Base-by-base conservation (phyloP, 352 stramenopile genomes). In the Thraustotheca clavata region DNA sequence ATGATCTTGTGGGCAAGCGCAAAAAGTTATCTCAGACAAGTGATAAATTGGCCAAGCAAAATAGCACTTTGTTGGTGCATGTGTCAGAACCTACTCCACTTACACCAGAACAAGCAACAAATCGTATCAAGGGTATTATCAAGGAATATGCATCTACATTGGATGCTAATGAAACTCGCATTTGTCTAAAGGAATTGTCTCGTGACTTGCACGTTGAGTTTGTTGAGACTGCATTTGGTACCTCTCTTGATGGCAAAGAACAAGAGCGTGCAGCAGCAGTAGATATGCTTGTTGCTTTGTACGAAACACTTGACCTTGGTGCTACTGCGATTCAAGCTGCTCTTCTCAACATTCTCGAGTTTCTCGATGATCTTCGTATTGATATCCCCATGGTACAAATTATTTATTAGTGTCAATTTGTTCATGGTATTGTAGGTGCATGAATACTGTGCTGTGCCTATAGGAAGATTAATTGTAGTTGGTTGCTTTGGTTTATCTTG, bases 401-500 rank as follows among this genome's bases (percentile, higher is more conserved):
- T 50, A 22, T 50, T 14, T 22, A 50, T 6, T 22, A 14, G 14
- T 29, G 43, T 14, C 7, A 29, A 6, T 6, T 6, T 6, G 12
- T 29, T 6, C 14, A 29, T 12, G 6, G 43, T 2, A 9, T 2
- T 31, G 43, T 52, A 52, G 43, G 43, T 52, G n/a, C 82, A 93
- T 41, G 73, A 91, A 69, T 92, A 92, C 69, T 85, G 73, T 27
- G 86, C 75, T 5, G 49, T 88, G 24, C 62, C 93, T 32, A 77
- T 95, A 48, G 86, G 83, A 12, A 75, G 81, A 7, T 72, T 95
- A 47, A 86, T 95, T 43, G 72, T 74, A 29, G 77, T 73, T 0
- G 86, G 86, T 20, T 95, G 86, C 61, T 93, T 95, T 67, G 83
- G 84, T 3, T 62, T 95, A 11, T 89, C 79, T 27, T 95, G 84